A percentile compares a stretch with the other conserved stretches of the same genome.
Evolutionary conservation across 1,284 basidiomycete genomes (phyloP).

Genomic region (Cutaneotrichosporon daszewskae): DNA sequence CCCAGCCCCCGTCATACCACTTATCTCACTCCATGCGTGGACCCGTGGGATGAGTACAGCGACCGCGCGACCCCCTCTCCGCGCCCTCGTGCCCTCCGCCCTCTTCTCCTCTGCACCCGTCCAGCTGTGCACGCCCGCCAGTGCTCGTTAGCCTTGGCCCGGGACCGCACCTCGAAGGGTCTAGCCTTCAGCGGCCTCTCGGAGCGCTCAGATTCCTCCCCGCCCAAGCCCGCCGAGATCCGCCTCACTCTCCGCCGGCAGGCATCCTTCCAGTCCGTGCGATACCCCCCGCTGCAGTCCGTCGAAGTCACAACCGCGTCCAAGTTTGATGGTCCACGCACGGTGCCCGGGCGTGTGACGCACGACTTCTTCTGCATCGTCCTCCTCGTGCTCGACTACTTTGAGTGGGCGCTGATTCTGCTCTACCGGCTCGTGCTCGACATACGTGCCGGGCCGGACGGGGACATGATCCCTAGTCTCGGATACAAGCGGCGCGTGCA

Average conservation of each 20-base stretch:
- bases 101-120: slow-evolving; percentile 11
- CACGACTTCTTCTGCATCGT: slow-evolving; percentile 29
- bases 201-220: too few species aligned
- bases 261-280: neutral
- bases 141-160: slow-evolving; percentile 3
- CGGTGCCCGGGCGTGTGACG: slow-evolving; percentile 25
- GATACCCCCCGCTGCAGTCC: too few species aligned
- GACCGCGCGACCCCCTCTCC: slow-evolving; percentile 17
- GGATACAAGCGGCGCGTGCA: neutral
- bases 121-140: slow-evolving; percentile 8
- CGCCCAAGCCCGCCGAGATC: slow-evolving; percentile 9
- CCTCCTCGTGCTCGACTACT: slow-evolving; percentile 24
- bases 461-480: too few species aligned
- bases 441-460: slow-evolving; percentile 20
- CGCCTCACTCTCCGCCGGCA: neutral
- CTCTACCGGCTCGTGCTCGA: slow-evolving; percentile 26
- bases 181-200: neutral
- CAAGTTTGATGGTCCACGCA: too few species aligned
- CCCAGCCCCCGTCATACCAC: neutral
- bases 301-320: too few species aligned
- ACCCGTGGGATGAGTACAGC: slow-evolving; percentile 21
- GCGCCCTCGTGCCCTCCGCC: slow-evolving; percentile 7
- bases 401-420: slow-evolving; percentile 29
- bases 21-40: slow-evolving; percentile 4
- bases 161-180: neutral